These are phyloP conservation scores for Epicoccum sorghinum DNA, from an alignment of 2,329 filamentous ascomycete genomes.

Conservation along the genomic window DNA sequence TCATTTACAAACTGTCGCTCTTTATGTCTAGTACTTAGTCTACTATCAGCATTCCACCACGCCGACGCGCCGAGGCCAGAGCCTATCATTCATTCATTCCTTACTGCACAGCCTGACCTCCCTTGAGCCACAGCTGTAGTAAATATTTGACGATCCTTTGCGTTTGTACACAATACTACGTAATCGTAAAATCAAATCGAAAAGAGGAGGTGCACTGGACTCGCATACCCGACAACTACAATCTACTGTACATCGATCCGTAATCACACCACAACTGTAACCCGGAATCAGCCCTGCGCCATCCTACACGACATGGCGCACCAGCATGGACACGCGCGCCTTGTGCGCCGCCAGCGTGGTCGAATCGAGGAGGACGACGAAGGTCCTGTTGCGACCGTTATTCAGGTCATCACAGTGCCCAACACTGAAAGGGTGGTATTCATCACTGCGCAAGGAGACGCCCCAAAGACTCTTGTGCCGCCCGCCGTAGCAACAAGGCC, in stretches of 20 bases:
- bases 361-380: slow-evolving; percentile 19
- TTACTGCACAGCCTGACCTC: slow-evolving; percentile 30
- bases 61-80: slow-evolving; percentile 22
- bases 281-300: not conserved
- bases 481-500: slow-evolving; percentile 28
- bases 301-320: slow-evolving; percentile 26
- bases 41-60: slow-evolving; percentile 35
- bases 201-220: slow-evolving; percentile 21
- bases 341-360: slow-evolving; percentile 38
- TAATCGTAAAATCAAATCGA: slow-evolving; percentile 26
- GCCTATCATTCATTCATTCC: slow-evolving; percentile 37
- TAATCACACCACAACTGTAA: slow-evolving; percentile 2
- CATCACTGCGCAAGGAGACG: slow-evolving; percentile 27
- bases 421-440: slow-evolving; percentile 51
- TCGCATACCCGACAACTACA: slow-evolving; percentile 5
- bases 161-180: slow-evolving; percentile 28
- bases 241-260: slow-evolving; percentile 1
- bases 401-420: slow-evolving; percentile 59
- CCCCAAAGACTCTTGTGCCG: slow-evolving; percentile 25
- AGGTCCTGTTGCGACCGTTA: slow-evolving; percentile 37
- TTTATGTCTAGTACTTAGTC: slow-evolving; percentile 42
- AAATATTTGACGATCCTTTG: slow-evolving; percentile 28
- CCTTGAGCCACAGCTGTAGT: slow-evolving; percentile 30
- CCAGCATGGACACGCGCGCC: slow-evolving; percentile 35
- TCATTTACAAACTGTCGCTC: slow-evolving; percentile 42